Base-by-base conservation (phyloP, 2,329 filamentous ascomycete species). In the Hypoxylon sp. region DNA sequence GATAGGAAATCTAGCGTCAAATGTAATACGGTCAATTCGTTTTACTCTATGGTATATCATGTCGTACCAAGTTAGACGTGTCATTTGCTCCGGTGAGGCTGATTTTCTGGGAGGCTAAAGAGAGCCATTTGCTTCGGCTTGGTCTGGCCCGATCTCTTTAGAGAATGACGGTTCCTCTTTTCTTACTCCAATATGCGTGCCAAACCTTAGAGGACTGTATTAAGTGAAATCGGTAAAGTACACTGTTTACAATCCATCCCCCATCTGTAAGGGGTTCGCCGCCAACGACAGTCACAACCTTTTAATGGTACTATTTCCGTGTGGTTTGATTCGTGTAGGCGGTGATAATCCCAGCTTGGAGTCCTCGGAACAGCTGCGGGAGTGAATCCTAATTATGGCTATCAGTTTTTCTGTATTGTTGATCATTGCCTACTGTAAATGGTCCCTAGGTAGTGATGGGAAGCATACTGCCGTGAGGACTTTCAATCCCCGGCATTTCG, bases 391-490 rank as follows among this genome's bases (percentile, higher is more conserved):
- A 48, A 13, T 23, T 49, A 43, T 23, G n/a, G 32, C 32, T 58
- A 13, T 41, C 25, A 21, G 34, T 19, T 48, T 41, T 58, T 57
- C 51, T 21, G 9, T 21, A 4, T 60, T 14, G 55, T 41, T 38
- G 41, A 49, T 69, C 53, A 45, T 49, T 52, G 4, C 28, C 46
- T 36, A 17, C 45, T 49, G 2, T 25, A 36, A 50, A 36, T 41
- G 32, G 2, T 43, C 17, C 23, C 41, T 65, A 13, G n/a, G n/a
- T n/a, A 14, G 28, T 10, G 21, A 41, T 46, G 50, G 60, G 60
- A 55, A 55, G 6, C 25, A 59, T 61, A 55, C 43, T 59, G 11
- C 49, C 49, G 23, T 52, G 46, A 41, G 58, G 23, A 7, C 21
- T 32, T 25, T 38, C 17, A 62, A 36, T 19, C 19, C 17, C 28